phyloP scores from a whole-genome alignment of 1,284 basidiomycete genomes.

The Cutaneotrichosporon sp. region DNA sequence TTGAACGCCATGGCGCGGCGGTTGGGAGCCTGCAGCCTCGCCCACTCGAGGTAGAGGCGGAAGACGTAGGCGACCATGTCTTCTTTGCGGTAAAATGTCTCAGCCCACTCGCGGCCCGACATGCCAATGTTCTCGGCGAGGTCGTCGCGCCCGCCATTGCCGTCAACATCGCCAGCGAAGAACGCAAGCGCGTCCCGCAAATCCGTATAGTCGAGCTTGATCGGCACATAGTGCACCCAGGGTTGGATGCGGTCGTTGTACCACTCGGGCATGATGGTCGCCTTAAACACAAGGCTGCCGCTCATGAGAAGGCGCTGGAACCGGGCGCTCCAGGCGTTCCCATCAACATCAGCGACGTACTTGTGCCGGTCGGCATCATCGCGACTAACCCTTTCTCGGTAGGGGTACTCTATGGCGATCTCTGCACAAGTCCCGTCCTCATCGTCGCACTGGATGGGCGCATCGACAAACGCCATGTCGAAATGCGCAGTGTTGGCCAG shows the following conservation, averaged over 20 bases:
- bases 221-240: constrained; percentile 54
- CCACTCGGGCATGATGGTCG: constrained; percentile 50
- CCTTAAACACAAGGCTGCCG: constrained; percentile 48
- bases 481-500: constrained; percentile 74
- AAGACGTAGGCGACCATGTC: constrained; percentile 51
- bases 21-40: constrained; percentile 33
- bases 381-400: constrained; percentile 27
- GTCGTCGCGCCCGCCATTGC: constrained; percentile 41
- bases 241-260: constrained; percentile 55
- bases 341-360: constrained; percentile 56
- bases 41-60: constrained; percentile 51
- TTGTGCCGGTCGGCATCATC: constrained; percentile 38
- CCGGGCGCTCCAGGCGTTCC: constrained; percentile 68
- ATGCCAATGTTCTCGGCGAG: constrained; percentile 52
- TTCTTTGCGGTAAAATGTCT: constrained; percentile 46
- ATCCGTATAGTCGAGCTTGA: constrained; percentile 55
- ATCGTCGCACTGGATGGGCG: constrained; percentile 43
- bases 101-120: constrained; percentile 50
- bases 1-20: constrained; percentile 33
- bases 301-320: constrained; percentile 55
- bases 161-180: constrained; percentile 38
- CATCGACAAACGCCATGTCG: constrained; percentile 53
- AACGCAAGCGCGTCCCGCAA: constrained; percentile 50
- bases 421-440: constrained; percentile 47
- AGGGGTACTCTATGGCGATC: constrained; percentile 36